Conservation (phyloP, 225 moss, liverwort and hornwort genomes). For the Polytrichum commune region DNA sequence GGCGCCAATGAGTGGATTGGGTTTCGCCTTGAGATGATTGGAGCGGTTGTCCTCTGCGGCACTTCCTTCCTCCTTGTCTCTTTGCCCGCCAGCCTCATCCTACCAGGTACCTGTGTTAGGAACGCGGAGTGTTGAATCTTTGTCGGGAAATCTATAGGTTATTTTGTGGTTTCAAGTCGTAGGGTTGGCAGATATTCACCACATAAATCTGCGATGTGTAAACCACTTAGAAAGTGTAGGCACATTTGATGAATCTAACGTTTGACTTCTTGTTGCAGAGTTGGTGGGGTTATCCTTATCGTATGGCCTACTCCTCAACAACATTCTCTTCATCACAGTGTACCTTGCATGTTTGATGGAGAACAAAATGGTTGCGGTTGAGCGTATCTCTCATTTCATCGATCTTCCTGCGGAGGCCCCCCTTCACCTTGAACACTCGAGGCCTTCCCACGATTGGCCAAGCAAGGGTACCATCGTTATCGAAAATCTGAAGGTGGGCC, state of each 20-base stretch:
- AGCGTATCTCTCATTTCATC: slow-evolving; percentile 47
- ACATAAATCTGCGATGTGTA: too few species aligned
- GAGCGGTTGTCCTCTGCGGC: slow-evolving; percentile 38
- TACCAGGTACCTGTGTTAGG: slow-evolving; percentile 26
- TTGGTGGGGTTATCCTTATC: slow-evolving; percentile 52
- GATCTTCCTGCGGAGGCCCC: slow-evolving; percentile 50
- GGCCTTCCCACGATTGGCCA: slow-evolving; percentile 47
- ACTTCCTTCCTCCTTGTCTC: slow-evolving; percentile 40
- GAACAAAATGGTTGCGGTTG: slow-evolving; percentile 64
- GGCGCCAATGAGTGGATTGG: slow-evolving; percentile 66
- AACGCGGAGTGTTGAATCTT: too few species aligned
- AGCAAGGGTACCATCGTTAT: slow-evolving; percentile 31
- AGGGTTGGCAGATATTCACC: too few species aligned
- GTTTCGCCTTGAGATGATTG: slow-evolving; percentile 55
- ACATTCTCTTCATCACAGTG: slow-evolving; percentile 25
- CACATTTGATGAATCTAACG: too few species aligned
- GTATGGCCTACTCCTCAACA: slow-evolving; percentile 43
- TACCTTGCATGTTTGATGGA: slow-evolving; percentile 40
- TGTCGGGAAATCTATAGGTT: too few species aligned
- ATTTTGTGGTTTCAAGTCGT: too few species aligned
- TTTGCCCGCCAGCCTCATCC: slow-evolving; percentile 29
- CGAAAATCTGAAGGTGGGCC: slow-evolving; percentile 35
- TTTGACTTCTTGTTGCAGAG: slow-evolving; percentile 24
- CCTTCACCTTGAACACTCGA: slow-evolving; percentile 23
- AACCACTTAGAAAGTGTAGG: too few species aligned